Evolutionary conservation across 345 rosid species (phyloP), one percentile per base, ranked within the genome.

Genomic region (Camelina sativa): DNA sequence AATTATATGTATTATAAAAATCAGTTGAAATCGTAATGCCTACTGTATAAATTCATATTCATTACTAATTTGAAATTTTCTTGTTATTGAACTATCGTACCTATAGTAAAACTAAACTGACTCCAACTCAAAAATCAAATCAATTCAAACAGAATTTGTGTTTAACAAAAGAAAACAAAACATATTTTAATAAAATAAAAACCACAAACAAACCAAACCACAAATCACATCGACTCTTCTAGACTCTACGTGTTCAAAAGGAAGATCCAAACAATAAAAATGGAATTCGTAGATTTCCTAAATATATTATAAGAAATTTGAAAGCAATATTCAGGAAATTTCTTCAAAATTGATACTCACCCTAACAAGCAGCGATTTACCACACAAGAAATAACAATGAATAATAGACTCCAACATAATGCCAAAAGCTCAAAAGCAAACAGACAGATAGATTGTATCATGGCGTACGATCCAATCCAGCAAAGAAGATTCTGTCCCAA

Each of bases 371-470:
- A 59, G 37, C 1, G 46, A 69, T 16, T 5, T 30, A 17, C 20
- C 32, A 28, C 56, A 56, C 19, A 66, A 11, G 11, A 60, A 60
- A 48, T n/a, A 34, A 65, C 47, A 12, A 53, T 28, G 11, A 51
- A 53, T 37, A 72, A 34, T 41, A 16, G 46, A 62, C 35, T 54
- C 57, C 47, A 56, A 65, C 22, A 46, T 44, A 73, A 46, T 11
- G 77, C 66, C 77, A 65, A 65, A 40, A 64, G 20, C n/a, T 32
- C 37, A 73, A 20, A 17, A 22, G 40, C 65, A 65, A 55, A 22
- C 50, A 65, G 30, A 17, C 51, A 50, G 22, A 48, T 48, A 17
- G 22, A 8, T 48, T 1, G 11, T 46, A n/a, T 28, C 30, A 28
- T 28, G 30, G 30, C 1, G 30, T 50, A 8, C 20, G 5, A 50